These are phyloP conservation scores for Candida glaebosa DNA, from an alignment of 805 yeast genomes.

Conservation along the genomic window DNA sequence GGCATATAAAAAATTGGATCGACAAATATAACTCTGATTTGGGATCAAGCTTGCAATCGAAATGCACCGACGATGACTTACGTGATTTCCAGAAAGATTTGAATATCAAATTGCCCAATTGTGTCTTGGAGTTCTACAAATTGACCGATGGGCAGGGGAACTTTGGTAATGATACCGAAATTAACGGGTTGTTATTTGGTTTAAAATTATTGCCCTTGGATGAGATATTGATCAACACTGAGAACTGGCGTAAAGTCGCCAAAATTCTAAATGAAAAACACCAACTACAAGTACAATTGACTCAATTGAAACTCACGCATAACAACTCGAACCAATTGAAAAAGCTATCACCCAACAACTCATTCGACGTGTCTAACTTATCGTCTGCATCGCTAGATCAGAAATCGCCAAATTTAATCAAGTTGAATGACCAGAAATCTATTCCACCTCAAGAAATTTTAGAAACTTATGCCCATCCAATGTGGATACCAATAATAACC, in stretches of 20 bases:
- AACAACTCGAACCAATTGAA: slow-evolving; percentile 10
- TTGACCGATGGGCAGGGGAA: slow-evolving; percentile 83
- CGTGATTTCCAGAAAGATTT: slow-evolving; percentile 81
- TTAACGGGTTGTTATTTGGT: slow-evolving; percentile 80
- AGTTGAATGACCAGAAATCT: slow-evolving; percentile 40
- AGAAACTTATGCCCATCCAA: slow-evolving; percentile 78
- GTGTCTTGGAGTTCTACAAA: slow-evolving; percentile 74
- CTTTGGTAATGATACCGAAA: slow-evolving; percentile 67
- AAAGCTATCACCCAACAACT: slow-evolving; percentile 9
- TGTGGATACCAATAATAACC: slow-evolving; percentile 89
- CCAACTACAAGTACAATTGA: slow-evolving; percentile 20
- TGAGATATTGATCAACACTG: slow-evolving; percentile 74
- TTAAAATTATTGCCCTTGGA: slow-evolving; percentile 77
- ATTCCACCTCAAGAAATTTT: slow-evolving; percentile 76
- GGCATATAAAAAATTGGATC: slow-evolving; percentile 84
- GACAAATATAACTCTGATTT: slow-evolving; percentile 76
- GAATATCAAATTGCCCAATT: slow-evolving; percentile 68
- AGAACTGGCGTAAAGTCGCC: slow-evolving; percentile 79
- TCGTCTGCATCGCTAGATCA: neutral
- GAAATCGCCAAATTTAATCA: neutral
- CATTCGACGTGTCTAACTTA: slow-evolving; percentile 8
- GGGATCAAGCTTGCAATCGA: slow-evolving; percentile 69
- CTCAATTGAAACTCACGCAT: slow-evolving; percentile 21
- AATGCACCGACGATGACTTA: slow-evolving; percentile 78
- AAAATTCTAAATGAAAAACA: slow-evolving; percentile 29